phyloP scores from a whole-genome alignment of 148 eudicot species.

The Heliamphora exappendiculata region DNA sequence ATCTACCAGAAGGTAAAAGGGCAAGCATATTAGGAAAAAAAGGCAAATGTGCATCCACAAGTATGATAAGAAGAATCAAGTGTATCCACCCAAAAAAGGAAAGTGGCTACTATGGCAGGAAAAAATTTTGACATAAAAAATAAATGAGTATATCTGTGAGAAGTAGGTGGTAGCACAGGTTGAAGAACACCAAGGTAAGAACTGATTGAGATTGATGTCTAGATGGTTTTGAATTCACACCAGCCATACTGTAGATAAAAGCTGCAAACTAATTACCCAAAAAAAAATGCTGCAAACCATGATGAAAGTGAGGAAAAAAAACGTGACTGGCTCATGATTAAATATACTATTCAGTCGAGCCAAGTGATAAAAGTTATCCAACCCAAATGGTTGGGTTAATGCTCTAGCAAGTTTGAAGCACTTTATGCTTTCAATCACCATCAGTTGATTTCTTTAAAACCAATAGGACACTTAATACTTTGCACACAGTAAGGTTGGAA shows the following conservation, averaged over 20 bases:
- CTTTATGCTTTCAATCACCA: too few species aligned
- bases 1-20: not conserved
- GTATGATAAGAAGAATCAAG: not conserved
- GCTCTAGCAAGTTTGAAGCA: not conserved
- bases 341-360: not conserved
- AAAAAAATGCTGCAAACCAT: not conserved
- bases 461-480: not conserved
- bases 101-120: not conserved
- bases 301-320: not conserved
- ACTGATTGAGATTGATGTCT: not conserved
- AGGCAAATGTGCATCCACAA: not conserved
- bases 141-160: not conserved
- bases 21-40: not conserved
- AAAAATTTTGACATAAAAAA: not conserved
- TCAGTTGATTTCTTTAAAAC: not conserved
- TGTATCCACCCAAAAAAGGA: not conserved
- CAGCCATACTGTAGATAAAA: not conserved
- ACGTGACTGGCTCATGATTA: not conserved
- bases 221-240: not conserved
- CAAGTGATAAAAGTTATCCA: not conserved
- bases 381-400: not conserved
- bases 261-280: not conserved
- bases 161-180: too few species aligned
- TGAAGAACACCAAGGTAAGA: not conserved
- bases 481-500: not conserved